Base-by-base conservation (phyloP, 306 rosid genomes). In the Sesbania bispinosa region DNA sequence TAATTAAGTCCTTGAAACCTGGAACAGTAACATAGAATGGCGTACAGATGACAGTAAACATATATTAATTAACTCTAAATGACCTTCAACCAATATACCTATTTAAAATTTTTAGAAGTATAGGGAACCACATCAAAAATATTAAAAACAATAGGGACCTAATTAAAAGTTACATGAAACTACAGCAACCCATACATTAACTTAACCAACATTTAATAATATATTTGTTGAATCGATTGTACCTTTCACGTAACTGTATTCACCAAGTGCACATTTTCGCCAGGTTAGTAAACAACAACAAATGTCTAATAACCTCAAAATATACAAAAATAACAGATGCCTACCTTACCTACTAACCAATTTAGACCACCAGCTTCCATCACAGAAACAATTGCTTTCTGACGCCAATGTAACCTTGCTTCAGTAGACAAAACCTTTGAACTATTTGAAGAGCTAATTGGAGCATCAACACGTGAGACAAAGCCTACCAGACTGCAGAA, bases 301-400 rank as follows among this genome's bases (percentile, higher is more conserved):
- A 30, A 71, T 79, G 80, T 87, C 85, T 73, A 83, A 92, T 79
- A 83, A 87, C 88, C 85, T 83, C 76, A 66, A 62, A 21, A 61
- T 77, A 65, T 59, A 42, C 51, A 50, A 67, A 42, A 62, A 79
- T 29, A 76, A 78, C 59, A 74, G 75, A 73, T 84, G 89, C 98
- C 83, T 87, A 91, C 98, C 98, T 94, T 94, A 94, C 98, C 98
- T 94, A 94, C 97, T 90, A 94, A 94, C 98, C 98, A 94, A 83
- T 94, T 94, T 73, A 89, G 89, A 54, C 97, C 97, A 70, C 98
- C 98, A 77, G 98, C 95, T 86, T 94, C 97, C 97, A 94, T 94
- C 92, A 94, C 83, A 16, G 89, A 94, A 79, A 89, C 85, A 84
- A 89, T 83, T 62, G 98, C 97, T 84, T 79, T 89, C 88, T 91